A percentile compares a stretch with the other conserved stretches of the same genome.
Evolutionary conservation across 1,284 basidiomycete species (phyloP).

Genomic region (Ganoderma sinense): DNA sequence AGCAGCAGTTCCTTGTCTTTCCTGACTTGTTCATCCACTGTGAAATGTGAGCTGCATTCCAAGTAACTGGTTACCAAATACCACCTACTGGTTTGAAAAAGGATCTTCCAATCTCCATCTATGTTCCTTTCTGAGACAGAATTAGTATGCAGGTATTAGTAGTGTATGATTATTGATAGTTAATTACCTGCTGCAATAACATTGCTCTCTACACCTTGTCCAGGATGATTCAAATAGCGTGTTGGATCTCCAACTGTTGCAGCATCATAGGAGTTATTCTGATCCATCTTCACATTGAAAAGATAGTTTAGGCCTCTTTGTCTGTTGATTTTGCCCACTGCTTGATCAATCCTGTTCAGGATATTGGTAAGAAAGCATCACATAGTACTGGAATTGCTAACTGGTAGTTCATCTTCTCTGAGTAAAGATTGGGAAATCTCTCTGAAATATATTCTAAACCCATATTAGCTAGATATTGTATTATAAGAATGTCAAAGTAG

Average conservation of each 20-base stretch:
- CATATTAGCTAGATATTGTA: neutral
- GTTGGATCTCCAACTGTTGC: slow-evolving; percentile 60
- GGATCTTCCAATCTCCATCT: slow-evolving; percentile 66
- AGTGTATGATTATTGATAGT: neutral
- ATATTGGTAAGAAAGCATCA: too few species aligned
- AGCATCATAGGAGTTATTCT: slow-evolving; percentile 54
- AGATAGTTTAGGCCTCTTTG: slow-evolving; percentile 62
- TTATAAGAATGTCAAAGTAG: neutral
- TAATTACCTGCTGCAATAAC: slow-evolving; percentile 52
- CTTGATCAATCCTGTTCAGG: neutral
- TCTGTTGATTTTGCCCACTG: slow-evolving; percentile 40
- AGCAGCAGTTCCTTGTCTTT: slow-evolving; percentile 56
- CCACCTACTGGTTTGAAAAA: slow-evolving; percentile 58
- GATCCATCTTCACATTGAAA: slow-evolving; percentile 52
- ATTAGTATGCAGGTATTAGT: slow-evolving; percentile 10
- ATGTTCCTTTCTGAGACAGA: slow-evolving; percentile 54
- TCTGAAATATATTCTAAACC: slow-evolving; percentile 55
- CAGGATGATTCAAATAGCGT: slow-evolving; percentile 66
- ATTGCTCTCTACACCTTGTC: slow-evolving; percentile 42
- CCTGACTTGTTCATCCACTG: slow-evolving; percentile 41
- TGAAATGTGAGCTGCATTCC: neutral
- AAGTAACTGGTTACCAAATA: neutral
- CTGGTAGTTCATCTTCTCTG: neutral
- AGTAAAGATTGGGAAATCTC: slow-evolving; percentile 15
- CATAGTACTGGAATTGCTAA: too few species aligned